Base-by-base conservation (phyloP, 2,329 filamentous ascomycete species). In the Uncinocarpus reesii region DNA sequence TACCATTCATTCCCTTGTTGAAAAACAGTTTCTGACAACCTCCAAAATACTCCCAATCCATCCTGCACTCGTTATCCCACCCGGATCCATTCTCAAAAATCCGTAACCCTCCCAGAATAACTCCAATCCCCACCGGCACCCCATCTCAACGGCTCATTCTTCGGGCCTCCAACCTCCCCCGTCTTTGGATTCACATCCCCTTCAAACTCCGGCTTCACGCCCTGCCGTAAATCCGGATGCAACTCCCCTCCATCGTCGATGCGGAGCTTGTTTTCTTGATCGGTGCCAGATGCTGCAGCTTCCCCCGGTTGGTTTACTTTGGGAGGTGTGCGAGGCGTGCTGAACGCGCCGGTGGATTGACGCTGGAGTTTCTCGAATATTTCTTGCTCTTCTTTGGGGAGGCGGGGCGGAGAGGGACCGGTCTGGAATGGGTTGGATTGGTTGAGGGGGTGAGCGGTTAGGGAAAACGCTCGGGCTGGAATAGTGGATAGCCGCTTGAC, bases 121-220 rank as follows among this genome's bases (percentile, higher is more conserved):
- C 87, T 95, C 84, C 89, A 98, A 63, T 85, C 81, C 1, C 86
- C 82, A 0, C 60, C 63, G 15, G 75, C 72, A 0, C 88, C 88
- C 90, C 90, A 95, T 58, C 89, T 72, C 62, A 96, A 62, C 44
- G 92, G 92, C 68, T 98, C 90, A 62, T 94, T 96, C 80, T 96
- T 98, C 4, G 92, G 92, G 1, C 92, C 92, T 4, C 92, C 92
- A 8, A 95, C 80, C 74, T 98, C 92, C 20, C 92, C 92, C 1
- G 92, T 98, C 73, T 83, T 84, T 2, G 92, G 92, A 65, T 98
- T 96, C 48, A 74, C 76, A 47, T 96, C 89, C 50, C 92, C 92
- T 57, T 90, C 81, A 59, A 98, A 98, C 70, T 96, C 90, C 1
- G 92, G 89, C 59, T 81, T 78, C 36, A 88, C 83, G 29, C 90